phyloP scores from a whole-genome alignment of 768 basidiomycete species.

The Pulveroboletus ravenelii region DNA sequence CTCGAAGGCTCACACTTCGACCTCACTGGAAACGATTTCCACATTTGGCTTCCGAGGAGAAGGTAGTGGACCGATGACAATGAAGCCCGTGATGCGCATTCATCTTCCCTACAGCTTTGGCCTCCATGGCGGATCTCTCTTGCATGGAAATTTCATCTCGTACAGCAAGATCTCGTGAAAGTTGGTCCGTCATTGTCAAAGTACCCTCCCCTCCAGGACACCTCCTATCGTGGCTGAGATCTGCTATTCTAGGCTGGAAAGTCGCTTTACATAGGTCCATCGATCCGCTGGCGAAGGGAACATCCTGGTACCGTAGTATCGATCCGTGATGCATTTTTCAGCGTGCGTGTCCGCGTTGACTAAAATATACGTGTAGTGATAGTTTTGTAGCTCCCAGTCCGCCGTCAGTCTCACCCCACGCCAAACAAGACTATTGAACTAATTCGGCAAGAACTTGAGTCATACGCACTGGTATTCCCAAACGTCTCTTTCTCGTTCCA shows the following conservation, averaged over 20 bases:
- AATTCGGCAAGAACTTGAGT: conserved; percentile 68
- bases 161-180: conserved; percentile 55
- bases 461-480: conserved; percentile 69
- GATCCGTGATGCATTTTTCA: conserved; percentile 87
- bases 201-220: conserved; percentile 32
- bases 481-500: conserved; percentile 66
- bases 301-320: conserved; percentile 75
- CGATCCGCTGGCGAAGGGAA: conserved; percentile 71
- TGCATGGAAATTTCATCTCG: conserved; percentile 81
- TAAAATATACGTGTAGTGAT: conserved; percentile 3
- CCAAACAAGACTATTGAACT: conserved; percentile 56
- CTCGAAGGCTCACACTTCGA: conserved; percentile 60
- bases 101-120: conserved; percentile 53
- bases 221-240: background rate
- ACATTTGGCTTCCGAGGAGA: conserved; percentile 94
- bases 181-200: conserved; percentile 77
- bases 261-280: conserved; percentile 64
- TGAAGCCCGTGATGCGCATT: conserved; percentile 4
- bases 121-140: conserved; percentile 75
- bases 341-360: conserved; percentile 44
- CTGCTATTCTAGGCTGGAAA: conserved; percentile 50
- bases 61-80: conserved; percentile 45
- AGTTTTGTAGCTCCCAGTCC: conserved; percentile 64
- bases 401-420: conserved; percentile 65
- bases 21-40: conserved; percentile 45